Conservation (phyloP, 1,139 yeast species). For the Geotrichum phurueaensis region DNA sequence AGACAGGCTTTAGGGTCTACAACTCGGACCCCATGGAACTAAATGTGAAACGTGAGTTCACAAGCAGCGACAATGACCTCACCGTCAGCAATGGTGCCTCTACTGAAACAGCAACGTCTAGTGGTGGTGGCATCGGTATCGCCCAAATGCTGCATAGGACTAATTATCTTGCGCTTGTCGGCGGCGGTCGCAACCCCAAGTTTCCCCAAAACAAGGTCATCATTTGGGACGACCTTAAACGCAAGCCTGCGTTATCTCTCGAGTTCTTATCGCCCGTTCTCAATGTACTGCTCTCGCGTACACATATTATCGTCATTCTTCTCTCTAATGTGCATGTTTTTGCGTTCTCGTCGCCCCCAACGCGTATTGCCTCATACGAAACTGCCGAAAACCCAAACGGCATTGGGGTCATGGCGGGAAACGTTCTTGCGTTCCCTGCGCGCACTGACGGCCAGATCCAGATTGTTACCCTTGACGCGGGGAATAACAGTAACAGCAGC, state of each 20-base stretch:
- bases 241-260: conserved; percentile 64
- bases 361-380: conserved; percentile 61
- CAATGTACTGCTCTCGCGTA: conserved; percentile 67
- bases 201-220: conserved; percentile 68
- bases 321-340: conserved; percentile 64
- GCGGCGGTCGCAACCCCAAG: conserved; percentile 77
- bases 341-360: conserved; percentile 77
- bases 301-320: conserved; percentile 67
- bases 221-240: conserved; percentile 87
- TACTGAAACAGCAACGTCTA: conserved; percentile 23
- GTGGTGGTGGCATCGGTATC: conserved; percentile 60
- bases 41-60: conserved; percentile 54
- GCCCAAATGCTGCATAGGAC: conserved; percentile 84
- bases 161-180: conserved; percentile 80
- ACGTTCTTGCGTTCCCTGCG: conserved; percentile 66
- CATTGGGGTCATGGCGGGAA: conserved; percentile 52
- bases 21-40: conserved; percentile 81
- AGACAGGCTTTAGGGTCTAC: conserved; percentile 78
- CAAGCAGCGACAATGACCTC: conserved; percentile 17
- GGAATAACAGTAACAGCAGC: not conserved
- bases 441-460: conserved; percentile 65
- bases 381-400: conserved; percentile 66
- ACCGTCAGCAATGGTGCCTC: conserved; percentile 25
- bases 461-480: conserved; percentile 54
- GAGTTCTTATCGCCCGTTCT: conserved; percentile 72